Conservation (phyloP, 2,329 filamentous ascomycete species). For the Ophiostoma pallidulum region DNA sequence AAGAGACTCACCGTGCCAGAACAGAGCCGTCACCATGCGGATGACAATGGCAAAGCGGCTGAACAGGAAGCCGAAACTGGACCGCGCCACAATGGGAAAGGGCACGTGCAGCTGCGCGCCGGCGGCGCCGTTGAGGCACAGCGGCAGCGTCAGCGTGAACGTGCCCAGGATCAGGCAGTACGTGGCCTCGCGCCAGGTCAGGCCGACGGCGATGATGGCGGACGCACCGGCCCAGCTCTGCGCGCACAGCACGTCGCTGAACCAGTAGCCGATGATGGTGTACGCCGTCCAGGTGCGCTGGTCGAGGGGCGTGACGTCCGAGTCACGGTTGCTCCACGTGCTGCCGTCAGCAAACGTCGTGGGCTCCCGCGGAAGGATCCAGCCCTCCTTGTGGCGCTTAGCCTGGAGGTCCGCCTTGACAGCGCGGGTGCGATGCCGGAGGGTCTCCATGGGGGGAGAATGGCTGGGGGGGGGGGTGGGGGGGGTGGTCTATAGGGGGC, state of each 20-base stretch:
- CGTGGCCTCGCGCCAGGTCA: slow-evolving; percentile 39
- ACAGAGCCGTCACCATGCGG: slow-evolving; percentile 24
- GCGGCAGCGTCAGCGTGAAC: slow-evolving; percentile 45
- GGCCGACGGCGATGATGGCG: slow-evolving; percentile 35
- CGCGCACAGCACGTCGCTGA: slow-evolving; percentile 34
- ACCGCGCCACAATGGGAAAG: slow-evolving; percentile 26
- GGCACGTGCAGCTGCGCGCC: slow-evolving; percentile 36
- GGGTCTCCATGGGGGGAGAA: not conserved
- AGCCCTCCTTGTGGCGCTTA: slow-evolving; percentile 29
- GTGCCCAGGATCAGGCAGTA: slow-evolving; percentile 44
- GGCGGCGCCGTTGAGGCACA: slow-evolving; percentile 36
- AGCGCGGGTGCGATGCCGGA: slow-evolving; percentile 4
- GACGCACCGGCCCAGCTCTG: slow-evolving; percentile 36
- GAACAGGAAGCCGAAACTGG: slow-evolving; percentile 26
- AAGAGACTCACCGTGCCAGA: slow-evolving; percentile 23
- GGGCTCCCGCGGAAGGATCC: slow-evolving; percentile 30
- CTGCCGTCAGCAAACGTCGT: slow-evolving; percentile 31
- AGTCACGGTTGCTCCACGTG: slow-evolving; percentile 34
- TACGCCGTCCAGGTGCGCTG: slow-evolving; percentile 34
- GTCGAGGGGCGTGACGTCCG: slow-evolving; percentile 35
- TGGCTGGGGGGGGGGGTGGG: not conserved
- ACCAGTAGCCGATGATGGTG: slow-evolving; percentile 31
- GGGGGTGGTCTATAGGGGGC: too few species aligned
- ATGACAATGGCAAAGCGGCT: slow-evolving; percentile 23
- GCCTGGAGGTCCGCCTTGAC: slow-evolving; percentile 25